Conservation (phyloP, 495 filamentous ascomycete species). For the Neurospora sp. region DNA sequence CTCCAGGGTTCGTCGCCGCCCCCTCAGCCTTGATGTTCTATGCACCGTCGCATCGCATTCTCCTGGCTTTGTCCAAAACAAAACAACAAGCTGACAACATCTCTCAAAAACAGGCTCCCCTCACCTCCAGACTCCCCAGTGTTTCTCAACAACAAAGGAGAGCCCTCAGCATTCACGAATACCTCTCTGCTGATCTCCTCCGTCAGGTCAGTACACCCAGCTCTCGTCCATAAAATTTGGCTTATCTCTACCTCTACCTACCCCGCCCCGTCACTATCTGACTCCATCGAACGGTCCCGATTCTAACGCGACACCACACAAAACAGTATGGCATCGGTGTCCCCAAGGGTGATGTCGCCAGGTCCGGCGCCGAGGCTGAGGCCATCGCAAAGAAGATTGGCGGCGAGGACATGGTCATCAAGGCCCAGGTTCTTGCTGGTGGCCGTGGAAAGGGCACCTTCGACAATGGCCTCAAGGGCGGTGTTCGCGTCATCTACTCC, state of each 20-base stretch:
- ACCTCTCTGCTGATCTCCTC: constrained; percentile 83
- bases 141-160: constrained; percentile 57
- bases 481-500: constrained; percentile 97
- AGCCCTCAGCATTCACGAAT: constrained; percentile 92
- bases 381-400: constrained; percentile 79
- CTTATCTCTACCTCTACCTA: constrained; percentile 4
- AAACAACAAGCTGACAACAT: constrained; percentile 4
- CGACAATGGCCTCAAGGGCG: constrained; percentile 97
- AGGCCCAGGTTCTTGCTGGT: constrained; percentile 96
- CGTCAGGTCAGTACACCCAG: constrained; percentile 49
- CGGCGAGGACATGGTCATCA: constrained; percentile 97
- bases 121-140: constrained; percentile 33
- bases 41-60: not conserved
- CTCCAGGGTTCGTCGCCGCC: constrained; percentile 29
- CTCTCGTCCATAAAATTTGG: not conserved
- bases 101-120: constrained; percentile 18
- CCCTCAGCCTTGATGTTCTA: not conserved
- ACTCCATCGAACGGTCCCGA: not conserved
- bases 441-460: constrained; percentile 95
- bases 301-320: constrained; percentile 5
- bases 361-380: constrained; percentile 78
- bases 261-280: not conserved
- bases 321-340: constrained; percentile 86
- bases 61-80: not conserved
- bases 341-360: constrained; percentile 78